Evolutionary conservation across 768 basidiomycete species (phyloP).

Genomic region (Calvatia gigantea): DNA sequence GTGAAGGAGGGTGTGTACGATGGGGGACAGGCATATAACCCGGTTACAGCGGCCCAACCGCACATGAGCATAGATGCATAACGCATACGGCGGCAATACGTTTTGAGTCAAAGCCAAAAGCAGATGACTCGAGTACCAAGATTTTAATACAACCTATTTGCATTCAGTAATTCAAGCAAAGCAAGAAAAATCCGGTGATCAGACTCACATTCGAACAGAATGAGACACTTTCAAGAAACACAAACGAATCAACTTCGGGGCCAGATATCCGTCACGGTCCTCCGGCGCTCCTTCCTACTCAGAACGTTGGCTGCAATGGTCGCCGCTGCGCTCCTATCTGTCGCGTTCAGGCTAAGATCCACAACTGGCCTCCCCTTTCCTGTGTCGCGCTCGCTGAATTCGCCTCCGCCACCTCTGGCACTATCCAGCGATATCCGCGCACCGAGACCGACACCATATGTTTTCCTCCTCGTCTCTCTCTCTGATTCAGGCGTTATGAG

Average conservation of each 20-base stretch:
- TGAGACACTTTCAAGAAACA: neutral
- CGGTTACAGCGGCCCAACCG: neutral
- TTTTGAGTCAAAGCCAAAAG: neutral
- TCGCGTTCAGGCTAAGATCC: slow-evolving; percentile 27
- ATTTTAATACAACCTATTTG: slow-evolving; percentile 1
- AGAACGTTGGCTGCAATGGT: slow-evolving; percentile 20
- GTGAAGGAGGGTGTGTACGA: neutral
- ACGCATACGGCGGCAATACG: neutral
- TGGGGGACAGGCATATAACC: neutral
- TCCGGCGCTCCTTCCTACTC: slow-evolving; percentile 34
- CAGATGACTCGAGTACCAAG: neutral
- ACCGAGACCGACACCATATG: slow-evolving; percentile 28
- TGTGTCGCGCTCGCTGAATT: slow-evolving; percentile 5
- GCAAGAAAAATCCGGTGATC: neutral
- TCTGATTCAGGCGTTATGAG: slow-evolving; percentile 28
- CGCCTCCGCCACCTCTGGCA: slow-evolving; percentile 14
- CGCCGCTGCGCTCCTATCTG: slow-evolving; percentile 38
- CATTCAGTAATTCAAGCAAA: neutral
- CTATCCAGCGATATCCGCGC: slow-evolving; percentile 44
- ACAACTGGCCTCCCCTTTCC: slow-evolving; percentile 17
- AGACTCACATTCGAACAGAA: slow-evolving; percentile 5
- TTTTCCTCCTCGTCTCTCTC: slow-evolving; percentile 41
- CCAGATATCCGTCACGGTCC: slow-evolving; percentile 47
- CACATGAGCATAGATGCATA: neutral
- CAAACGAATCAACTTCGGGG: slow-evolving; percentile 20